Percentiles rank a stretch among this genome's conserved stretches.
phyloP scores from a whole-genome alignment of 2,329 filamentous ascomycete species.

The Pyrenochaeta sp. region DNA sequence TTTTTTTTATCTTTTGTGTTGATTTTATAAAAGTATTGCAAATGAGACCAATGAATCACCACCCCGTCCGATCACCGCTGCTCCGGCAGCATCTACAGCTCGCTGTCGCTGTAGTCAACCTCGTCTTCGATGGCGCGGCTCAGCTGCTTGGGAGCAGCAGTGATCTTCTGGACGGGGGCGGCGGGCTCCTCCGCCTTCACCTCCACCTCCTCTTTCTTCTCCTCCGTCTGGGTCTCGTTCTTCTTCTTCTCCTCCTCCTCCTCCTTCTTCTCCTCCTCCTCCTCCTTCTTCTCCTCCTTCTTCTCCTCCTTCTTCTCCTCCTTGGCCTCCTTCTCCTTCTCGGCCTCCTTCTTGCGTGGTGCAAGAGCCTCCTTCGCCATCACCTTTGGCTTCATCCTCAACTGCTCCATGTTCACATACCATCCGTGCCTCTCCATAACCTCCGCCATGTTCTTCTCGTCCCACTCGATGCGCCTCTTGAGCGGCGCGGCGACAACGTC shows the following conservation, averaged over 20 bases:
- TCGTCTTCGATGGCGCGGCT: not conserved
- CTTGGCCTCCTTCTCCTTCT: too few species aligned
- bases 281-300: not conserved
- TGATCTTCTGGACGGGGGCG: not conserved
- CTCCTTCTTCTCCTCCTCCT: not conserved
- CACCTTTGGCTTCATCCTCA: too few species aligned
- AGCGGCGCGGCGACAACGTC: too few species aligned
- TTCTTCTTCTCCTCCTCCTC: not conserved
- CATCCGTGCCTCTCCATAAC: not conserved
- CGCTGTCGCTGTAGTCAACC: not conserved
- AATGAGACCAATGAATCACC: not conserved
- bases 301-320: not conserved
- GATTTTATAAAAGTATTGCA: not conserved
- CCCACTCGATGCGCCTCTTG: constrained; percentile 10
- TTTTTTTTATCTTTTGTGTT: too few species aligned
- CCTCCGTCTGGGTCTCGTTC: not conserved
- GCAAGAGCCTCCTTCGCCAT: constrained; percentile 11
- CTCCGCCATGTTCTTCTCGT: not conserved
- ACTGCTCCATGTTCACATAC: too few species aligned
- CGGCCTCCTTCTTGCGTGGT: too few species aligned
- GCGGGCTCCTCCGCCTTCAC: not conserved
- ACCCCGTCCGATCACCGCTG: too few species aligned
- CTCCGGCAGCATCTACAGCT: not conserved
- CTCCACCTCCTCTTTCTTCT: not conserved
- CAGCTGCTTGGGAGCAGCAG: not conserved